Evolutionary conservation across 768 basidiomycete species (phyloP), one percentile per base, ranked within the genome.

Genomic region (Boletus bicolor): DNA sequence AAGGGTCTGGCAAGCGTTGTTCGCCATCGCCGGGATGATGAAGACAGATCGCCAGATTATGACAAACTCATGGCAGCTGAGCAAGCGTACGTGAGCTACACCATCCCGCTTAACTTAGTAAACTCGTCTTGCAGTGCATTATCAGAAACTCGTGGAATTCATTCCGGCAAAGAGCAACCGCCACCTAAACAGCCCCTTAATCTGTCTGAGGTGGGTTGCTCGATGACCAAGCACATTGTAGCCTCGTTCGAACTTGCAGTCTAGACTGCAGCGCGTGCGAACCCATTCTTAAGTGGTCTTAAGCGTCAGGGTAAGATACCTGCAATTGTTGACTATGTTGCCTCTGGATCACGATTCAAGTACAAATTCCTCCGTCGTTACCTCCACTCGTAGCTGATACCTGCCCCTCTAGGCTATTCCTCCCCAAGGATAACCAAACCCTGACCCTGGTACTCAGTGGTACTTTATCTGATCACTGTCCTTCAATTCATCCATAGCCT

Each of bases 1-100:
- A 93, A 93, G 65, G 96, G 97, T 45, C 75, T 96, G 32, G 92
- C 93, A 4, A 89, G 85, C 53, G 88, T 90, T 10, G 85, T 98
- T 28, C 86, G 96, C 44, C 96, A 99, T 73, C 89, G 86, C 66
- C 85, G 92, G 21, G 95, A 96, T 62, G 96, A 98, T 66, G 96
- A 98, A 71, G 91, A 95, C 64, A 83, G 95, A 45, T 95, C 95
- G n/a, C 81, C 88, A 7, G 96, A 98, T 67, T 93, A 93, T 61
- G 97, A 99, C 75, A 94, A 93, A 74, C 77, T 98, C 43, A 93
- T 98, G 81, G 85, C 87, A 30, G 97, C 94, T 8, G 96, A 99
- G 71, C 93, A 95, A 75, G 75, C 75, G 93, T 95, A 64, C 73
- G 90, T 78, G 12, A n/a, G n/a, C 3, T 37, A 19, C 17, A 11